Evolutionary conservation across 2,329 filamentous ascomycete species (phyloP), one percentile per base, ranked within the genome.

Genomic region (Ophiostoma novo-ulmi): DNA sequence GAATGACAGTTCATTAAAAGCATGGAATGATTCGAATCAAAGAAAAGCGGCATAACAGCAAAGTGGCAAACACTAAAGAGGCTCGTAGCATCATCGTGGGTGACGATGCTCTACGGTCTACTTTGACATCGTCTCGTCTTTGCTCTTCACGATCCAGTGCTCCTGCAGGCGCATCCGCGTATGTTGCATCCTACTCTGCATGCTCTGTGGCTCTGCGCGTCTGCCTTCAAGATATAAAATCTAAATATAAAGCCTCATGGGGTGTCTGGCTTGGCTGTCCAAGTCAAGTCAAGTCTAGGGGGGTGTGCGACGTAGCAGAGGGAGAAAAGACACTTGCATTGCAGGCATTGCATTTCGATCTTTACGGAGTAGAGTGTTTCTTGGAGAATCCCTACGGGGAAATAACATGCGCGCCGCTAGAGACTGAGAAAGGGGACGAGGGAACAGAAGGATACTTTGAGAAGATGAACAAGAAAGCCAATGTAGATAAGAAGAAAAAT

Each of bases 391-490:
- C 63, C 35, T 38, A 65, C 63, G 63, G 63, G 63, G 65, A 67
- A 67, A 67, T 48, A 67, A 44, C 65, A 67, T 67, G 65, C 65
- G 65, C 65, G 65, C 65, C 65, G 65, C 65, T 67, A 67, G 39
- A 26, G 22, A 31, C 31, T 39, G n/a, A 26, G 35, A 41, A 66
- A 66, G 35, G 31, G 35, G 38, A 26, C 31, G 39, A 5, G 22
- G n/a, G 22, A 17, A 39, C 8, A 41, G 7, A 41, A 22, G 5
- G 36, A 66, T 13, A 41, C 3, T 1, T 7, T n/a, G 44, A 66
- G 35, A 41, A 41, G 31, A 66, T 4, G 41, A 48, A 31, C 17
- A 48, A 31, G 3, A 31, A 44, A 31, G 5, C 22, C 41, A 67
- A 39, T 20, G 44, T 20, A 48, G 17, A 48, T 17, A 48, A 38